These are phyloP conservation scores for Suhomyces prunicola DNA, from an alignment of 805 yeast species.

Conservation along the genomic window DNA sequence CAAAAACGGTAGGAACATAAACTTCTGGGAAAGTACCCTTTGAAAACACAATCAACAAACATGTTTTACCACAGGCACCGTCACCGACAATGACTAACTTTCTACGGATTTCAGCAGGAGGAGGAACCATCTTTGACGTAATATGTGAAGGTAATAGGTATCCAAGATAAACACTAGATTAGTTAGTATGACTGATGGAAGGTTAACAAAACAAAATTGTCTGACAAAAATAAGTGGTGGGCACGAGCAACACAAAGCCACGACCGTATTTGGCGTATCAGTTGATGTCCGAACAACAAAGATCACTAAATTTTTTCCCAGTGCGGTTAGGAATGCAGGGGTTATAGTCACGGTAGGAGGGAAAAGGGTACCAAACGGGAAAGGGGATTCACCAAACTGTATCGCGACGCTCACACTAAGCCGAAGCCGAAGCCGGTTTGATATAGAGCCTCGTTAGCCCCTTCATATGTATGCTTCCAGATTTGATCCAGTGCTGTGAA, in stretches of 20 bases:
- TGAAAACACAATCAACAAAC: constrained; percentile 30
- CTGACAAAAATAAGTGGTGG: not conserved
- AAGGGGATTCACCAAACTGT: not conserved
- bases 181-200: not conserved
- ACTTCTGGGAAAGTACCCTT: constrained; percentile 32
- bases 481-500: not conserved
- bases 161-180: not conserved
- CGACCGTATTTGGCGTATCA: not conserved
- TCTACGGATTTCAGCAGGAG: constrained; percentile 43
- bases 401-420: too few species aligned
- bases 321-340: not conserved
- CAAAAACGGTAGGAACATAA: constrained; percentile 61
- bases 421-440: too few species aligned
- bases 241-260: not conserved
- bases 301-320: not conserved
- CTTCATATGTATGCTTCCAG: not conserved
- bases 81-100: constrained; percentile 31
- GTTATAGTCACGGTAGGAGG: not conserved
- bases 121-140: constrained; percentile 34
- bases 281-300: not conserved
- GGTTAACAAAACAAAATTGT: not conserved
- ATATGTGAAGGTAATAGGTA: constrained; percentile 1
- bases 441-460: not conserved
- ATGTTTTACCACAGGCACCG: constrained; percentile 32
- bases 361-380: not conserved